Base-by-base conservation (phyloP, 2,329 filamentous ascomycete species). In the Trichophyton simii region DNA sequence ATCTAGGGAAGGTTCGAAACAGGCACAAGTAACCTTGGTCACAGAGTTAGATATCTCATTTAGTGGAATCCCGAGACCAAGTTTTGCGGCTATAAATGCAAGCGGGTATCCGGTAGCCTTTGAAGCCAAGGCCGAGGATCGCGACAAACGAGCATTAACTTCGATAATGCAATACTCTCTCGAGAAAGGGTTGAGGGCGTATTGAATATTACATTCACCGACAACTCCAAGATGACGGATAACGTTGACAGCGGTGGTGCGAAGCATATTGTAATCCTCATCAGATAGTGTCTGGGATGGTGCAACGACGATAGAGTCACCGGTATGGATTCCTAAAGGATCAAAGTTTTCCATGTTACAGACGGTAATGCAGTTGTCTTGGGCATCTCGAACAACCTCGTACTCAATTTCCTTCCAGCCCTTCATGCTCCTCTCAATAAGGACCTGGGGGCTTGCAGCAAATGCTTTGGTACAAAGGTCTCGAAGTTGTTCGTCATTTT, bases 271-370 rank as follows among this genome's bases (percentile, higher is more conserved):
- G 80, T 97, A 99, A 75, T 99, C 94, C 73, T 96, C 91, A 64
- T 99, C 92, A 2, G 91, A 96, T 20, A 99, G 80, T 0, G 94
- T 99, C 76, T 97, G 94, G 2, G 92, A 97, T 46, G 94, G 94
- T 7, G 94, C 94, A 55, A 99, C 94, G 59, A 99, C 94, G 67
- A 99, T 96, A 11, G 92, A 97, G 73, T 99, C 94, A 74, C 94
- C 94, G 2, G 94, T 99, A 72, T 97, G 94, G 65, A 97, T 97
- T 69, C 94, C 94, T 1, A 99, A 85, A 61, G 94, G 94, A 74
- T 99, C 94, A 71, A 99, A 99, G 78, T 99, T 99, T 79, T 99
- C 94, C 94, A 99, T 97, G 80, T 99, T 99, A 76, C 94, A 99
- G 64, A 99, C 94, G 5, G 94, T 99, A 73, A 99, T 97, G 74